Conservation (phyloP, 192 early-diverging fungal genomes). For the Backusella mclennaniae region DNA sequence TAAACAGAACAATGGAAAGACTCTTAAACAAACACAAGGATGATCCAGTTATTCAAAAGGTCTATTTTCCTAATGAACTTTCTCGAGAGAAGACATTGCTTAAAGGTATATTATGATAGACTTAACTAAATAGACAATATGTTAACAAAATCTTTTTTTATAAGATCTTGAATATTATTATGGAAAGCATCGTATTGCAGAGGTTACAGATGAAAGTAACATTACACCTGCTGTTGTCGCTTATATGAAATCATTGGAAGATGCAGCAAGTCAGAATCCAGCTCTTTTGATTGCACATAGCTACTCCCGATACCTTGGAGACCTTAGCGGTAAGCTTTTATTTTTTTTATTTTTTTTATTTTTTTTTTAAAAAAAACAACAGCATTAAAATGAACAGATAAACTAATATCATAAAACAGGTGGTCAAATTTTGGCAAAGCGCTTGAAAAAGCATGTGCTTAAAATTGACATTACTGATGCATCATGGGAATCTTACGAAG, state of each 20-base stretch:
- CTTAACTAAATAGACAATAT: background rate
- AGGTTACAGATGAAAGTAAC: constrained; percentile 19
- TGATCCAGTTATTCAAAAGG: constrained; percentile 44
- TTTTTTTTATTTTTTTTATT: too few species aligned
- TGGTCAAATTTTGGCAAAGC: constrained; percentile 52
- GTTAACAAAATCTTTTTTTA: background rate
- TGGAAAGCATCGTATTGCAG: constrained; percentile 36
- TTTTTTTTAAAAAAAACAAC: background rate
- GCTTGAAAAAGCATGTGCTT: constrained; percentile 46
- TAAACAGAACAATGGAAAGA: constrained; percentile 40
- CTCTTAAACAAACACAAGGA: constrained; percentile 43
- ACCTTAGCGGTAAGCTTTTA: constrained; percentile 37
- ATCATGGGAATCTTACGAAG: constrained; percentile 34
- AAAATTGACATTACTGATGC: constrained; percentile 37
- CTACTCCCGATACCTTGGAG: constrained; percentile 56
- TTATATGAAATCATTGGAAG: constrained; percentile 48
- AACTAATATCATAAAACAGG: constrained; percentile 19
- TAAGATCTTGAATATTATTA: constrained; percentile 50
- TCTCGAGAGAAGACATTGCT: constrained; percentile 37
- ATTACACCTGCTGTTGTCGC: constrained; percentile 46
- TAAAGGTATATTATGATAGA: constrained; percentile 25
- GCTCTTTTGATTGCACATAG: constrained; percentile 52
- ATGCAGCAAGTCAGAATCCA: constrained; percentile 34
- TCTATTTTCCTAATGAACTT: constrained; percentile 53
- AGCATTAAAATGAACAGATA: background rate